Percentiles rank a stretch among this genome's conserved stretches.
phyloP scores from a whole-genome alignment of 2,329 filamentous ascomycete species.

The Diplodia scrobiculata region DNA sequence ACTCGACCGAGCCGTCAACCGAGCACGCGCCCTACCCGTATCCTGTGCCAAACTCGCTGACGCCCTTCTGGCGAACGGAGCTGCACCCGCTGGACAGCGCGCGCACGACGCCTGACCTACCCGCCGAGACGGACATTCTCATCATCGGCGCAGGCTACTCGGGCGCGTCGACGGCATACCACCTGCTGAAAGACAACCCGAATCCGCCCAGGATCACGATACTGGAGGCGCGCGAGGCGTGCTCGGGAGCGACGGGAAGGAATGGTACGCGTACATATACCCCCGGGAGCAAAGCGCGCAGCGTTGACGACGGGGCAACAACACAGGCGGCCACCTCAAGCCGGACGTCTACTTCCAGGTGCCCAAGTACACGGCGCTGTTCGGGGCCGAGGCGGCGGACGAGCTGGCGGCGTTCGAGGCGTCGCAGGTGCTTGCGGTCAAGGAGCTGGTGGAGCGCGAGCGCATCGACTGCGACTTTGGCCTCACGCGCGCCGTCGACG shows the following conservation, averaged over 20 bases:
- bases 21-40: constrained; percentile 27
- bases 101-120: constrained; percentile 38
- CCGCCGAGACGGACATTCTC: constrained; percentile 38
- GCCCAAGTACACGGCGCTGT: constrained; percentile 25
- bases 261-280: constrained; percentile 40
- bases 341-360: constrained; percentile 45
- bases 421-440: constrained; percentile 30
- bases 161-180: constrained; percentile 39
- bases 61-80: constrained; percentile 44
- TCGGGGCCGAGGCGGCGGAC: constrained; percentile 25
- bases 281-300: background rate
- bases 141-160: constrained; percentile 44
- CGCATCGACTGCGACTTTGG: constrained; percentile 37
- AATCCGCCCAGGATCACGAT: constrained; percentile 32
- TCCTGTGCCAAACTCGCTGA: constrained; percentile 39
- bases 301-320: background rate
- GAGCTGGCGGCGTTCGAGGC: constrained; percentile 32
- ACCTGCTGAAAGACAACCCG: constrained; percentile 34
- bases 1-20: constrained; percentile 18
- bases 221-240: constrained; percentile 36
- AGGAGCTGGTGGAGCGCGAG: constrained; percentile 34
- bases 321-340: constrained; percentile 27
- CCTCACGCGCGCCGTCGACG: constrained; percentile 33
- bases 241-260: constrained; percentile 36
- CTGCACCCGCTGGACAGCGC: constrained; percentile 37